A percentile compares a stretch with the other conserved stretches of the same genome.
phyloP scores from a whole-genome alignment of 1,284 basidiomycete species.

The Earliella scabrosa region DNA sequence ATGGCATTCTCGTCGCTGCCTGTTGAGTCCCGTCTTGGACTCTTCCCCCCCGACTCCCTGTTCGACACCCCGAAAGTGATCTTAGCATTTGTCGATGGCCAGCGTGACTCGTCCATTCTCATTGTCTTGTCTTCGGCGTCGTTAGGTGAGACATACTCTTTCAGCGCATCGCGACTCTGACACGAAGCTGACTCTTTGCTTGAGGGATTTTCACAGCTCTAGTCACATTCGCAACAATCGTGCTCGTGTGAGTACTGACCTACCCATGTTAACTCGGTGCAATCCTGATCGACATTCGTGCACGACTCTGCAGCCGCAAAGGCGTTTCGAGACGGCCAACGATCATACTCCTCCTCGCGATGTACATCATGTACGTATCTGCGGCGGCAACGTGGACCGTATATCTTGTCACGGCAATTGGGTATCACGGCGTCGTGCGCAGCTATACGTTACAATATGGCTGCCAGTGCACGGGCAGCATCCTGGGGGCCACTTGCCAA shows the following conservation, averaged over 20 bases:
- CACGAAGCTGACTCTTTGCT: neutral
- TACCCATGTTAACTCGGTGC: neutral
- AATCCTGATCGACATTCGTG: neutral
- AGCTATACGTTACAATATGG: neutral
- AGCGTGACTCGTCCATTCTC: too few relatives aligned
- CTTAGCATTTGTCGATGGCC: too few relatives aligned
- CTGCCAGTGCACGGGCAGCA: neutral
- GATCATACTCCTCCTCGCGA: neutral
- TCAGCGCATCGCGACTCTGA: too few relatives aligned
- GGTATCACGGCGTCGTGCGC: neutral
- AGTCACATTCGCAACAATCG: neutral
- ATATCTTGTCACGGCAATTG: conserved; percentile 1
- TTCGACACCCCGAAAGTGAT: too few relatives aligned
- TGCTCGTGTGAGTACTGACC: neutral
- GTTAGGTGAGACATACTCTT: too few relatives aligned
- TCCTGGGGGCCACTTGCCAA: neutral
- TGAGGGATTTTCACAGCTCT: neutral
- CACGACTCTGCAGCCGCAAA: neutral
- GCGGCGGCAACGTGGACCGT: neutral
- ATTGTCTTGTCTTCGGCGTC: too few relatives aligned
- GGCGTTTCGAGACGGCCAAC: neutral
- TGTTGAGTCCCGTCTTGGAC: too few relatives aligned
- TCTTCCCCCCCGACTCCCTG: too few relatives aligned
- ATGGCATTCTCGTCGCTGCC: too few relatives aligned
- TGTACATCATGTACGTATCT: neutral